Conservation (phyloP, 768 basidiomycete genomes). For the Sporobolomyces pararoseus region DNA sequence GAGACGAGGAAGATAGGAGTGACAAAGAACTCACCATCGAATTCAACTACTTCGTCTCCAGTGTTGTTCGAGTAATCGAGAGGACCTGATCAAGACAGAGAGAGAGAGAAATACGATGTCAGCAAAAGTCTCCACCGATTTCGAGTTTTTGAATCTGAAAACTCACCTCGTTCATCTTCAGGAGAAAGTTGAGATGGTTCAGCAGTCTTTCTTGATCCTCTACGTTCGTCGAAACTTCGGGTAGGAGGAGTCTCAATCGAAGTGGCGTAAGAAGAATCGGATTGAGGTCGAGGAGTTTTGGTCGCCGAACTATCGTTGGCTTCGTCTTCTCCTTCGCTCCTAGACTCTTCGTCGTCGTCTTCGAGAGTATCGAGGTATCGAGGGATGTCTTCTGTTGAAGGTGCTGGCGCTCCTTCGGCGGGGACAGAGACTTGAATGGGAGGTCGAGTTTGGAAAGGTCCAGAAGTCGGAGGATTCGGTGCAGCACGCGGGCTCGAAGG, state of each 20-base stretch:
- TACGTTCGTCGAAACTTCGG: neutral
- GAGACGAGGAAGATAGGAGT: neutral
- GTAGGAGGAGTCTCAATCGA: constrained; percentile 5
- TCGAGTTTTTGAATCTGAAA: neutral
- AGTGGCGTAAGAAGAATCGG: constrained; percentile 19
- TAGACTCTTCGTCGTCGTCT: constrained; percentile 1
- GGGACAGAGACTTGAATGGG: neutral
- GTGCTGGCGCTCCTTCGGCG: neutral
- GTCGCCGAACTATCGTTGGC: constrained; percentile 7
- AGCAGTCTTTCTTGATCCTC: neutral
- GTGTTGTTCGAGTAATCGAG: neutral
- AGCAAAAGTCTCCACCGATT: neutral
- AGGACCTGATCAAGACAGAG: constrained; percentile 12
- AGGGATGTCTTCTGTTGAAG: neutral
- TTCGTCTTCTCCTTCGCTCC: neutral
- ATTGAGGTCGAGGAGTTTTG: constrained; percentile 1
- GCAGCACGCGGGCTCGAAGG: constrained; percentile 7
- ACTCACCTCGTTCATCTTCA: constrained; percentile 24
- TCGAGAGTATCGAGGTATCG: constrained; percentile 10
- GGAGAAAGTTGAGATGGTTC: neutral
- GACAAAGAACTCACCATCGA: constrained; percentile 8
- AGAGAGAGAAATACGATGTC: neutral
- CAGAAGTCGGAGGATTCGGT: neutral
- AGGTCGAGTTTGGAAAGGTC: neutral
- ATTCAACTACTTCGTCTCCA: constrained; percentile 27